phyloP scores from a whole-genome alignment of 306 rosid genomes.

The Trichosanthes cucumerina region DNA sequence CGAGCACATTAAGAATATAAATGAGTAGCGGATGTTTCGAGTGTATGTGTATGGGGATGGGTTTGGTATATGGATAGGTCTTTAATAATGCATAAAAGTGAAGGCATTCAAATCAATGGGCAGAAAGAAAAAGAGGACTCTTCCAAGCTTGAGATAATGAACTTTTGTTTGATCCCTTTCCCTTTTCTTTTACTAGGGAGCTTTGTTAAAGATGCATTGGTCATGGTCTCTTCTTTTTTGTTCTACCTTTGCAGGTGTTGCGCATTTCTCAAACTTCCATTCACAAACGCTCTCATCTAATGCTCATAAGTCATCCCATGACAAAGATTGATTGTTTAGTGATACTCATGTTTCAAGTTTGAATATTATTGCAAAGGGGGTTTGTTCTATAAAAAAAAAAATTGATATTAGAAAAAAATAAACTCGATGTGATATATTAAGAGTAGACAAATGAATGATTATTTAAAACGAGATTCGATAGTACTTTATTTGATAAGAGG shows the following conservation, averaged over 20 bases:
- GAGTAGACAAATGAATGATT: too few relatives aligned
- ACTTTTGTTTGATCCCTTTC: not conserved
- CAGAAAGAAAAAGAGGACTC: not conserved
- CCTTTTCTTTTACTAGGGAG: not conserved
- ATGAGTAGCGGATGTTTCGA: not conserved
- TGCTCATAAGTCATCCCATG: not conserved
- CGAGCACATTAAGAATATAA: not conserved
- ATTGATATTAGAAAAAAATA: not conserved
- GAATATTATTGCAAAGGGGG: not conserved
- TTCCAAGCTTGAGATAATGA: not conserved
- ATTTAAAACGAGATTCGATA: too few relatives aligned
- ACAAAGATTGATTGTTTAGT: not conserved
- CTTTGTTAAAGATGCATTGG: constrained; percentile 3
- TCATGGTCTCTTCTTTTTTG: not conserved
- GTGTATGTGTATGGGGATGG: not conserved
- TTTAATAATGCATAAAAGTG: not conserved
- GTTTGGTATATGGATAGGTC: not conserved
- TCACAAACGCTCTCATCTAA: not conserved
- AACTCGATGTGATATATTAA: not conserved
- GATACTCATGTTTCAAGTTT: not conserved
- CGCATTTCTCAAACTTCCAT: not conserved
- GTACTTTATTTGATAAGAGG: too few relatives aligned
- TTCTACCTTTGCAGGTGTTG: not conserved
- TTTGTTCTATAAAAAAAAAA: not conserved
- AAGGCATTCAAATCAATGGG: not conserved